Base-by-base conservation (phyloP, 2,329 filamentous ascomycete genomes). In the Capronia coronata region DNA sequence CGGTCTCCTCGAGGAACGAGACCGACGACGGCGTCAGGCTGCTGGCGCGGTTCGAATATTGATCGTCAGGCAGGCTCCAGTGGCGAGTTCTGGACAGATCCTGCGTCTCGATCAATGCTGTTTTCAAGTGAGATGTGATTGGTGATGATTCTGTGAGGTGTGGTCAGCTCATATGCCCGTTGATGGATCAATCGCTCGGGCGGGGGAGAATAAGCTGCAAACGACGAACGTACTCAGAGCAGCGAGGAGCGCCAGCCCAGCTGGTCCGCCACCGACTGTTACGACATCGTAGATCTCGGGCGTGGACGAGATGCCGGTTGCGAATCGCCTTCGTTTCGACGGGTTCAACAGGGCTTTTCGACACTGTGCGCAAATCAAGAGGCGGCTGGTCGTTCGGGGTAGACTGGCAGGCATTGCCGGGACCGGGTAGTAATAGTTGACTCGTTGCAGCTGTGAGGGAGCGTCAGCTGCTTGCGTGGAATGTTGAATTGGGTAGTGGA, bases 31-130 rank as follows among this genome's bases (percentile, higher is more conserved):
- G 91, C 0, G 93, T 98, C 49, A 98, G 76, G 43, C 91, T 97
- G 72, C 87, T 95, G 71, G 91, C 95, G 63, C 93, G 83, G 71
- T 98, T 97, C 52, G 91, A 95, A 72, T 84, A 98, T 60, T 80
- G 75, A 45, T 79, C 78, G 5, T 78, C 67, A 2, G 82, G 79
- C 6, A 86, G 79, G 46, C 78, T 79, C 74, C 84, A 88, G 19
- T 77, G 70, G 43, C 78, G 78, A 45, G 79, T 76, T 62, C 84
- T 86, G 59, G 76, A 72, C 27, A 98, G 79, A 64, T 94, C 84
- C 69, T 96, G 90, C 29, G 84, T 84, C 73, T 98, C 93, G 62
- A 98, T 79, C 52, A 98, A 81, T 52, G 91, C 93, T 37, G 96
- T 78, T 61, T 84, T 86, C 21, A 98, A 80, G 54, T 81, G 75